Evolutionary conservation across 1,284 basidiomycete species (phyloP), one percentile per base, ranked within the genome.

Genomic region (Vanrija humicola): DNA sequence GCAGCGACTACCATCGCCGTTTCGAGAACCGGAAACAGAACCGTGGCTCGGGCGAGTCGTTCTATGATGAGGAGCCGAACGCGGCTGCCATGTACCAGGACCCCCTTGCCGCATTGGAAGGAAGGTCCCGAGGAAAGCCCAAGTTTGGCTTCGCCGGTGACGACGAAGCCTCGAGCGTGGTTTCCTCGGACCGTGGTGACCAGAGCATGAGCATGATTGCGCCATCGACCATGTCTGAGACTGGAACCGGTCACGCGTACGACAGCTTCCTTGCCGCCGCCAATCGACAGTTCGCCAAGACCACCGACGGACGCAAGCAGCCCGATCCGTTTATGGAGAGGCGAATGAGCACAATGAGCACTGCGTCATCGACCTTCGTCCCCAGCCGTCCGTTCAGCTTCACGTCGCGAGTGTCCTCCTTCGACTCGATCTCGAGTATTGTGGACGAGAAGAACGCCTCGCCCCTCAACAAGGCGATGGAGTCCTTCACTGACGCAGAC

Each of bases 401-500:
- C n/a, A 87, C 90, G 72, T 90, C 88, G 29, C 82, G 89, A 12
- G 82, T 83, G 3, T 86, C 87, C 0, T 92, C 89, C 0, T 85
- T 88, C 26, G 91, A 93, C 67, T 91, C 89, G 6, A 90, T 94
- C 58, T 84, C 87, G 10, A 87, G 87, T 3, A 90, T 94, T 54
- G 87, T 90, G 42, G 89, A 92, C 64, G 91, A 94, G 68, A 94
- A 94, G 79, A 70, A 69, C 12, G 93, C 90, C 12, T 94, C 90
- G 12, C 89, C 90, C 6, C 78, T 94, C 58, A 95, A 95, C 79
- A 93, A 93, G 78, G 89, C 90, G 10, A 90, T 91, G 70, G 87
- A 87, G 58, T 86, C 89, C 85, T 95, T 95, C 77, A 95, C 91
- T 28, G 91, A 94, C 75, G 82, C 88, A 1, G 89, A 94, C 72